These are phyloP conservation scores for Cytospora chrysosperma DNA, from an alignment of 2,329 filamentous ascomycete genomes.

Conservation along the genomic window DNA sequence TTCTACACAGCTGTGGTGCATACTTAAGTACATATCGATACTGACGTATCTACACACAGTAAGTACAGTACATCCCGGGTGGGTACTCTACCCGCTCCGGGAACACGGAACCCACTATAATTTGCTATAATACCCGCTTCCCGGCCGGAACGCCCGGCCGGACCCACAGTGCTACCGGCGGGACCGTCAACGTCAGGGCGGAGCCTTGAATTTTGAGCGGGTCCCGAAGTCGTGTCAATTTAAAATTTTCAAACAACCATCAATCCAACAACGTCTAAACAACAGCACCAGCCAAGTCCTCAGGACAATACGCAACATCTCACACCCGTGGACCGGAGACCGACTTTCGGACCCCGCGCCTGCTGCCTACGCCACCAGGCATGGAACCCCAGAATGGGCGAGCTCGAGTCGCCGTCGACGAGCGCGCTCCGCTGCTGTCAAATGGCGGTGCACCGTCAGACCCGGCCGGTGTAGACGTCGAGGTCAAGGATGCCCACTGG, in stretches of 20 bases:
- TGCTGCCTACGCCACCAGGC: not conserved
- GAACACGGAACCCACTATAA: no score
- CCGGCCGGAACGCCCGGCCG: no score
- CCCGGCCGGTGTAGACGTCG: not conserved
- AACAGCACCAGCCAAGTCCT: not conserved
- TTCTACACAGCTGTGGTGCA: no score
- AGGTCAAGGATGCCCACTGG: not conserved
- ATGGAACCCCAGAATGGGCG: not conserved
- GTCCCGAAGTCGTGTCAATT: not conserved
- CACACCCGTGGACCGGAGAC: not conserved
- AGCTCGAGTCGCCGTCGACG: constrained; percentile 2
- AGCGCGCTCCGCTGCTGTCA: constrained; percentile 16
- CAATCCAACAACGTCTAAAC: not conserved
- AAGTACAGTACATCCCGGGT: no score
- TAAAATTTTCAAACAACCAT: not conserved
- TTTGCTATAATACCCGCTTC: no score
- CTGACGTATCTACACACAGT: no score
- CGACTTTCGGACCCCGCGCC: not conserved
- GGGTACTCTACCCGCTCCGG: no score
- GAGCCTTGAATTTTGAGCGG: not conserved
- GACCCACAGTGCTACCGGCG: not conserved
- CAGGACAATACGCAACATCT: not conserved
- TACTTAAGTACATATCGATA: no score
- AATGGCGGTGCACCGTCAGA: not conserved
- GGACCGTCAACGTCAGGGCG: not conserved